Evolutionary conservation across 2,329 filamentous ascomycete species (phyloP).

Genomic region (Drechslera avenae): DNA sequence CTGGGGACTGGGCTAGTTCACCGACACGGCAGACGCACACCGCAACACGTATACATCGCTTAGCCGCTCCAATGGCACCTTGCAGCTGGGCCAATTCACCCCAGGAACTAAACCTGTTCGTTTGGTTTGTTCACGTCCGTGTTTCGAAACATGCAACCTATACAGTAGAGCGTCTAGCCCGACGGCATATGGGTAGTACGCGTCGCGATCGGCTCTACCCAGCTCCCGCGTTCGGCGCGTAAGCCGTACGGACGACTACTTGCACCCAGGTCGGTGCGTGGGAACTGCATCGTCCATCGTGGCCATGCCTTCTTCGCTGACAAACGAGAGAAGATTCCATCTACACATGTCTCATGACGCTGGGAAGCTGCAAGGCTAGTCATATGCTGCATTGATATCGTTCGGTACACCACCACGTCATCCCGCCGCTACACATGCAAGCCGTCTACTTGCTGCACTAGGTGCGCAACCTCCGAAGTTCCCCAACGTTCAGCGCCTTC

Average conservation of each 20-base stretch:
- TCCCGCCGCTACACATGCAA: no score
- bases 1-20: slow-evolving; percentile 22
- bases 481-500: slow-evolving; percentile 33
- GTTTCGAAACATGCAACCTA: slow-evolving; percentile 1
- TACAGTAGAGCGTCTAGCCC: slow-evolving; percentile 5
- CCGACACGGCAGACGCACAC: slow-evolving; percentile 27
- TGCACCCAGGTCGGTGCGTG: no score
- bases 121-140: background rate
- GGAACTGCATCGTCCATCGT: no score
- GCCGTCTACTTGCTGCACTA: slow-evolving; percentile 11
- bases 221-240: no score
- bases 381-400: no score
- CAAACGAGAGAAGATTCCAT: no score
- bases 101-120: slow-evolving; percentile 1
- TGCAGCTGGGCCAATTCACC: background rate
- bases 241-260: no score
- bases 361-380: no score
- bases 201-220: background rate
- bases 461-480: slow-evolving; percentile 24
- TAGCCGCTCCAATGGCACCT: slow-evolving; percentile 9
- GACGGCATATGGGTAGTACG: background rate
- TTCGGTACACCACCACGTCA: no score
- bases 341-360: no score
- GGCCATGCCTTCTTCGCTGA: no score
- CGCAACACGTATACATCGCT: slow-evolving; percentile 30